Evolutionary conservation across 2,329 filamentous ascomycete genomes (phyloP), one percentile per base, ranked within the genome.

Genomic region (Beauveria asiatica): DNA sequence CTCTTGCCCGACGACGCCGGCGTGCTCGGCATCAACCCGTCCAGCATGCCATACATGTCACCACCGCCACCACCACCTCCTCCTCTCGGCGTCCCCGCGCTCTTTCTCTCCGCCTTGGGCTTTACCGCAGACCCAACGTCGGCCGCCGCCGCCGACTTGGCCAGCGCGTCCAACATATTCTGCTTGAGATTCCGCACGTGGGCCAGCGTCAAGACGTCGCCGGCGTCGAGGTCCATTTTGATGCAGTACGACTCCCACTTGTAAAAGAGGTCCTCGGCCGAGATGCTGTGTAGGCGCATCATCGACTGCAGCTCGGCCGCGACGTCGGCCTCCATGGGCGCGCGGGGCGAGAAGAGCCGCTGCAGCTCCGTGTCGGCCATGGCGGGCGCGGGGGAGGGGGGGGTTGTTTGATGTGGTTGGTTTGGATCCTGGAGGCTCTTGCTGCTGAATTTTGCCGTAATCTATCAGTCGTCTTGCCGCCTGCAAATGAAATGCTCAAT

Each of bases 201-300:
- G 42, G 88, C 83, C 46, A 95, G 79, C 52, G 88, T 84, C 10
- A 75, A 61, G 63, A 90, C 76, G 62, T 81, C 86, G 63, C 86
- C 86, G 61, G 91, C 88, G 60, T 95, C 90, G 52, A 84, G 78
- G 25, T 92, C 90, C 86, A 97, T 92, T 74, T 93, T 96, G 71
- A 99, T 88, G 73, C 89, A 92, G 79, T 97, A 97, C 0, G 92
- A 93, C 74, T 99, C 94, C 94, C 94, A 99, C 80, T 97, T 97
- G 84, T 91, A 97, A 74, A 91, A 97, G 27, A 97, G 80, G 71
- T 97, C 94, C 72, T 97, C 87, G 39, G 86, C 81, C 17, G 86
- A 84, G 62, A 97, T 82, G 52, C 85, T 85, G 75, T 97, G 90
- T 62, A 97, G 80, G 59, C 87, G 86, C 76, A 94, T 83, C 71